Conservation (phyloP, 2,329 filamentous ascomycete genomes). For the Stemphylium lycopersici region DNA sequence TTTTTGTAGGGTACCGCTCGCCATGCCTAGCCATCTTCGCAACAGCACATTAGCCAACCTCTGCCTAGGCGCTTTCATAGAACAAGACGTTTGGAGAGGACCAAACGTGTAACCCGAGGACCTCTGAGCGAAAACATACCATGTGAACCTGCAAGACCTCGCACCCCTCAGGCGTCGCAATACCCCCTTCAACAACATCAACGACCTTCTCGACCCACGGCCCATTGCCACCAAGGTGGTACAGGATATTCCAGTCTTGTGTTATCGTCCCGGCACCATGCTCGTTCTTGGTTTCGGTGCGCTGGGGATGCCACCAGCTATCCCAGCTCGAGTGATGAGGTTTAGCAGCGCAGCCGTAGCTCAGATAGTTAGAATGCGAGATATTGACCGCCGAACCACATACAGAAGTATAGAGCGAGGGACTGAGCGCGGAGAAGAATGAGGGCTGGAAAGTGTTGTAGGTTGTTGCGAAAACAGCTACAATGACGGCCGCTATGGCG, state of each 20-base stretch:
- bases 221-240: conserved; percentile 62
- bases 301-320: conserved; percentile 45
- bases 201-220: conserved; percentile 61
- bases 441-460: background rate
- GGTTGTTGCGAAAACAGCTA: conserved; percentile 8
- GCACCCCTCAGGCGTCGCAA: conserved; percentile 57
- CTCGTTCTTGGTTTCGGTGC: conserved; percentile 8
- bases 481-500: background rate
- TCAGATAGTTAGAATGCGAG: conserved; percentile 27
- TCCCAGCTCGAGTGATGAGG: conserved; percentile 44
- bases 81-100: too few species aligned
- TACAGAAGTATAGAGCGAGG: conserved; percentile 6
- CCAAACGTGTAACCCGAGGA: background rate
- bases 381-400: background rate
- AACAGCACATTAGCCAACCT: conserved; percentile 14
- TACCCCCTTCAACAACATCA: conserved; percentile 49
- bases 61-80: too few species aligned
- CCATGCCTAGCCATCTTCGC: conserved; percentile 62
- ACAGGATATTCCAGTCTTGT: conserved; percentile 56
- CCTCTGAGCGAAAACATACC: conserved; percentile 45
- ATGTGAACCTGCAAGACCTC: conserved; percentile 64
- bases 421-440: background rate
- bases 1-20: conserved; percentile 62
- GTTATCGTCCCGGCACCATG: conserved; percentile 36
- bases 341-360: conserved; percentile 34